These are phyloP conservation scores for Acanthamoeba lenticulata DNA, from an alignment of 208 protist genomes.

Conservation along the genomic window DNA sequence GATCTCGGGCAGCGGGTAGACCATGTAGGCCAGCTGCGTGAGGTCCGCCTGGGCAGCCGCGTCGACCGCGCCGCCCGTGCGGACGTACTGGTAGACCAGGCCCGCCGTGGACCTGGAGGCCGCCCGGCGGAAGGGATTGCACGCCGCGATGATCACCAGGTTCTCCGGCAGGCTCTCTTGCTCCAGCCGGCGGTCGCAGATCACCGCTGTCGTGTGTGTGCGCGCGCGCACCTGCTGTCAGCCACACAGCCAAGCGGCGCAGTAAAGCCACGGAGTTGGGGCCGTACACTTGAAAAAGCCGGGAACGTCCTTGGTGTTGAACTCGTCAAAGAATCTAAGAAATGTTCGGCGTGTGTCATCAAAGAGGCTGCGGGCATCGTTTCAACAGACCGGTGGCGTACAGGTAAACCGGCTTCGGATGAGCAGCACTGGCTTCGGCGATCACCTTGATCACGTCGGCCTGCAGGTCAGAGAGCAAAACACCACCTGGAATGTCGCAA, in stretches of 20 bases:
- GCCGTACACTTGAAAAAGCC: slow-evolving; percentile 46
- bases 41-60: background rate
- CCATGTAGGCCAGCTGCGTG: background rate
- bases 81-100: background rate
- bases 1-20: slow-evolving; percentile 46
- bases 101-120: background rate
- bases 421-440: background rate
- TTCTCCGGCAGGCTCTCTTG: background rate
- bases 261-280: too few relatives aligned
- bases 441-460: background rate
- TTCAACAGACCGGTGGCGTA: background rate
- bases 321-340: slow-evolving; percentile 48
- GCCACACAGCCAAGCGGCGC: too few relatives aligned
- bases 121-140: slow-evolving; percentile 54
- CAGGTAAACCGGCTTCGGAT: background rate
- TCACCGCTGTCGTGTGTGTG: background rate
- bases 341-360: background rate
- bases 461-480: background rate
- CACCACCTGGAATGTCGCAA: too few relatives aligned
- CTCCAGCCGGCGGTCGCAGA: background rate
- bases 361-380: background rate
- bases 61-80: too few relatives aligned
- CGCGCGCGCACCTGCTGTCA: background rate
- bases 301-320: slow-evolving; percentile 20
- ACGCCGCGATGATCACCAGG: background rate